phyloP scores from a whole-genome alignment of 768 basidiomycete genomes.

The Hygrocybe punicea region DNA sequence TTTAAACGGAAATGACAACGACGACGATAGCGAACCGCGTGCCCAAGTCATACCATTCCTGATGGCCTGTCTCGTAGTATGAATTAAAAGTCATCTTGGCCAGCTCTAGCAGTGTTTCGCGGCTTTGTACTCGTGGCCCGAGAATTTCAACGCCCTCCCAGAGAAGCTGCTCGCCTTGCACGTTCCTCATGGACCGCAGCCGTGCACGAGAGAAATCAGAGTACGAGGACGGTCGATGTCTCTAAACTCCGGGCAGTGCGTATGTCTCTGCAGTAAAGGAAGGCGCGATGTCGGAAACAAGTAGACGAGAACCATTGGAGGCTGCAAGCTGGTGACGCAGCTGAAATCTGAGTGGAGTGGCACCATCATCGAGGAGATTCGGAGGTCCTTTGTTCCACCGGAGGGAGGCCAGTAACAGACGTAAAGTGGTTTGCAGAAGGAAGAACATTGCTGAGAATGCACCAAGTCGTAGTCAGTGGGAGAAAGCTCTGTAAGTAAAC shows the following conservation, averaged over 20 bases:
- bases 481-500: too few species aligned
- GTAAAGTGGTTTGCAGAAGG: slow-evolving; percentile 41
- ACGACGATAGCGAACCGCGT: too few species aligned
- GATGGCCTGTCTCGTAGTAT: too few species aligned
- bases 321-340: slow-evolving; percentile 65
- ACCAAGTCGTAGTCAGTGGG: too few species aligned
- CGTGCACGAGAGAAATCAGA: slow-evolving; percentile 39
- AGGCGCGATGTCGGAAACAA: slow-evolving; percentile 54
- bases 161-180: slow-evolving; percentile 31
- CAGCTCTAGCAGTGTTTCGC: too few species aligned
- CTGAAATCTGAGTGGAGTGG: slow-evolving; percentile 48
- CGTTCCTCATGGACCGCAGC: slow-evolving; percentile 34
- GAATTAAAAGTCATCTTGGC: too few species aligned
- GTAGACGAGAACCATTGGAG: slow-evolving; percentile 49
- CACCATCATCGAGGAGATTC: too few species aligned
- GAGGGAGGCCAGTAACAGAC: slow-evolving; percentile 40
- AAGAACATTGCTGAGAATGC: slow-evolving; percentile 30
- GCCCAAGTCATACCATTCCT: too few species aligned
- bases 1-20: too few species aligned
- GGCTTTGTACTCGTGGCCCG: too few species aligned
- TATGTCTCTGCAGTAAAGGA: slow-evolving; percentile 38
- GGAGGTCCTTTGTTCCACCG: slow-evolving; percentile 36
- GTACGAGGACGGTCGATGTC: slow-evolving; percentile 47
- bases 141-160: too few species aligned
- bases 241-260: slow-evolving; percentile 35